Evolutionary conservation across 257 asterid genomes (phyloP).

Genomic region (Forsythia suspensa): DNA sequence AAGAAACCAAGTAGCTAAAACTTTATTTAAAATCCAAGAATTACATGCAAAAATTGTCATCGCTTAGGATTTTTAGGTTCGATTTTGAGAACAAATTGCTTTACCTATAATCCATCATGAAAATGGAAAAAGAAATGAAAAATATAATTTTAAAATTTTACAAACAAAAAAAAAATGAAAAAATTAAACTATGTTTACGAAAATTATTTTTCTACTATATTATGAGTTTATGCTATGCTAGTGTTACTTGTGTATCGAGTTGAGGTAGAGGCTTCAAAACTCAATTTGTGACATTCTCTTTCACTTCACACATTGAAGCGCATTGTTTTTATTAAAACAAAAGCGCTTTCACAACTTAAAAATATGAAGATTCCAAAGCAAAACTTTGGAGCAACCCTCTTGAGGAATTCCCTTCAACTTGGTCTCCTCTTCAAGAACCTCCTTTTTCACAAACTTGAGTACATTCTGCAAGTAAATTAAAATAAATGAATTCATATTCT

Average conservation of each 20-base stretch:
- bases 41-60: background rate
- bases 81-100: background rate
- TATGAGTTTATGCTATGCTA: background rate
- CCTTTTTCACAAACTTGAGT: slow-evolving; percentile 69
- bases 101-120: background rate
- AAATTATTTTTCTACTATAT: background rate
- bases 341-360: background rate
- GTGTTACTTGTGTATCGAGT: background rate
- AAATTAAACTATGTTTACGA: background rate
- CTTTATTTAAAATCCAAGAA: background rate
- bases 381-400: slow-evolving; percentile 65
- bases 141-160: background rate
- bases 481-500: background rate
- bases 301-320: background rate
- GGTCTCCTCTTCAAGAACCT: slow-evolving; percentile 86
- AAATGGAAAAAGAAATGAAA: background rate
- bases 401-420: slow-evolving; percentile 75
- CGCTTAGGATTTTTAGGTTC: background rate
- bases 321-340: background rate
- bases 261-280: background rate
- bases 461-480: slow-evolving; percentile 54
- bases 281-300: background rate
- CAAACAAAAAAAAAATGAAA: background rate
- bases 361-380: slow-evolving; percentile 67
- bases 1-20: background rate